phyloP scores from a whole-genome alignment of 1,284 basidiomycete genomes.

The Ustilago vetiveriae region DNA sequence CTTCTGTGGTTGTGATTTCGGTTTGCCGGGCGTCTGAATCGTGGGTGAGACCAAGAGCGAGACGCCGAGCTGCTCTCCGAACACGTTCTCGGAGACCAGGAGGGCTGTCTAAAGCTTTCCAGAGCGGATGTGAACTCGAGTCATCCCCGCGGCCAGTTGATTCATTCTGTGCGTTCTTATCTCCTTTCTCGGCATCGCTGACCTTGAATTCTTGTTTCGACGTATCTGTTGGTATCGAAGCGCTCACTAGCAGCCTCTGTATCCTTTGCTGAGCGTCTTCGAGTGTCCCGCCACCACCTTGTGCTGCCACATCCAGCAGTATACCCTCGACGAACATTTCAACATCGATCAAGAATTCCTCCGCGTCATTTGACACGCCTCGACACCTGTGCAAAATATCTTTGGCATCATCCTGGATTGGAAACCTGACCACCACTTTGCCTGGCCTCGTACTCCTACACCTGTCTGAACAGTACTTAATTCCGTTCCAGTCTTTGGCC shows the following conservation, averaged over 20 bases:
- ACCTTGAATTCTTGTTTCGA: not conserved
- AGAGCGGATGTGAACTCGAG: conserved; percentile 10
- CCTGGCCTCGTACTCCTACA: conserved; percentile 28
- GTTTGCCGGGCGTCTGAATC: conserved; percentile 26
- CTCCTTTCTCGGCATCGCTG: conserved; percentile 4
- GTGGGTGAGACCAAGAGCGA: conserved; percentile 39
- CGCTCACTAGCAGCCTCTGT: not conserved
- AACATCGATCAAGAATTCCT: conserved; percentile 8
- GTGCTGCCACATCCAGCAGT: conserved; percentile 3
- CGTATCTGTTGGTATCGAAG: conserved; percentile 2
- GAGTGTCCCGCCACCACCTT: not conserved
- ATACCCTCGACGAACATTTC: conserved; percentile 23
- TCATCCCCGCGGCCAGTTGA: not conserved
- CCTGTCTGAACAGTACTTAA: conserved; percentile 51
- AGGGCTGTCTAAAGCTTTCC: conserved; percentile 30
- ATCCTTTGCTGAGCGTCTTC: conserved; percentile 24
- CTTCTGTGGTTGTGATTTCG: conserved; percentile 10
- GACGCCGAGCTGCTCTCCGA: conserved; percentile 39
- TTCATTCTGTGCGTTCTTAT: not conserved
- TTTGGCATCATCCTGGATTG: not conserved
- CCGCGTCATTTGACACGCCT: not conserved
- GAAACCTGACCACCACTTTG: conserved; percentile 6
- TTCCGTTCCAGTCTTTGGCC: conserved; percentile 47
- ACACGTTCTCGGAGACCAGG: conserved; percentile 39
- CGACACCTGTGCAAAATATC: not conserved